These are phyloP conservation scores for Protostelium mycophagum DNA, from an alignment of 78 protist species.

Conservation along the genomic window DNA sequence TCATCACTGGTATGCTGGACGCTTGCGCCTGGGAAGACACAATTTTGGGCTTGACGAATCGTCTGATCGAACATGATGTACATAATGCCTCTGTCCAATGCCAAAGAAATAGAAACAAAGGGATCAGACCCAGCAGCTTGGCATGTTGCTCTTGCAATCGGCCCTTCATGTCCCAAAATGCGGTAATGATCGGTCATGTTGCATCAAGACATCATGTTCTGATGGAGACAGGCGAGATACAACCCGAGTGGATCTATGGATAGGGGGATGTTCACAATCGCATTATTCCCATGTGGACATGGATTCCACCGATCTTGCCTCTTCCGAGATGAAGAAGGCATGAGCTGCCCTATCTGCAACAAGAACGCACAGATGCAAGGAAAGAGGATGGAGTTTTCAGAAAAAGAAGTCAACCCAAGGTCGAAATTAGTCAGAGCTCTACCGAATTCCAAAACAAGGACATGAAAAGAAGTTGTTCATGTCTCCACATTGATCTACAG, in stretches of 20 bases:
- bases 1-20: not conserved
- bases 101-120: not conserved
- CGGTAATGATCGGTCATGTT: not conserved
- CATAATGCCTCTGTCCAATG: not conserved
- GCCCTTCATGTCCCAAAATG: not conserved
- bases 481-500: no score
- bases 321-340: not conserved
- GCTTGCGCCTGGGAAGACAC: not conserved
- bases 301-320: not conserved
- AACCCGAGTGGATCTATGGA: not conserved
- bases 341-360: not conserved
- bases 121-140: not conserved
- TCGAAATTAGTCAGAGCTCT: no score
- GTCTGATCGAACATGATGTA: not conserved
- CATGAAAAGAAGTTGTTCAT: no score
- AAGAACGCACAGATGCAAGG: not conserved
- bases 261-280: not conserved
- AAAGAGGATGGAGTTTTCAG: no score
- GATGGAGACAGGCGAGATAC: not conserved
- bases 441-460: no score
- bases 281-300: not conserved
- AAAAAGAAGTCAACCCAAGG: no score
- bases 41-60: not conserved
- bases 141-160: not conserved
- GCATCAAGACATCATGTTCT: no score